phyloP scores from a whole-genome alignment of 306 rosid species.

The Malus asiatica region DNA sequence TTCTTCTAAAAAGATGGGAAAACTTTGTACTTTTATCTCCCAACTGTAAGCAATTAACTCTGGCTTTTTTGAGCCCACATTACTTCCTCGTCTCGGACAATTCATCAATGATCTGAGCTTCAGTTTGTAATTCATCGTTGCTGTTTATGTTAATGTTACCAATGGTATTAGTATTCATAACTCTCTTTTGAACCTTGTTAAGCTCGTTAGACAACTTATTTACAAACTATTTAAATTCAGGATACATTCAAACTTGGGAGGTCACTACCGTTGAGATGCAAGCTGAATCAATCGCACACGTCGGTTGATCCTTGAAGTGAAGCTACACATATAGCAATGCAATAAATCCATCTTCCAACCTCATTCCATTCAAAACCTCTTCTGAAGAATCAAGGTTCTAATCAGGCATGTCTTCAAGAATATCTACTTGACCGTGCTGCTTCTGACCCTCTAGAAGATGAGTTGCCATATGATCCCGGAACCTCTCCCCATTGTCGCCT shows the following conservation, averaged over 20 bases:
- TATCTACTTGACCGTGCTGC: slow-evolving; percentile 44
- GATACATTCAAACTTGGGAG: background rate
- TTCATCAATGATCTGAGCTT: too few relatives aligned
- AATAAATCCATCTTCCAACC: slow-evolving; percentile 13
- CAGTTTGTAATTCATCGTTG: too few relatives aligned
- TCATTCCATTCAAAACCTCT: background rate
- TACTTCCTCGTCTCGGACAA: too few relatives aligned
- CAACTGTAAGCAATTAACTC: too few relatives aligned
- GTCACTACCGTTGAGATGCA: background rate
- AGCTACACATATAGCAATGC: slow-evolving; percentile 17
- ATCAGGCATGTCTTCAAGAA: slow-evolving; percentile 20
- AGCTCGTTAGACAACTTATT: too few relatives aligned
- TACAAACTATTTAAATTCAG: too few relatives aligned
- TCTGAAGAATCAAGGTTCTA: slow-evolving; percentile 21
- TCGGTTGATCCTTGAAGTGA: background rate
- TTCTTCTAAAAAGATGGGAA: too few relatives aligned
- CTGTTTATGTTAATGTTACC: too few relatives aligned
- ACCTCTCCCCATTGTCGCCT: slow-evolving; percentile 68
- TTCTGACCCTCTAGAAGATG: slow-evolving; percentile 48
- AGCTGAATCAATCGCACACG: background rate
- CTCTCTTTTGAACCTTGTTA: too few relatives aligned
- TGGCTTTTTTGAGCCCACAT: too few relatives aligned
- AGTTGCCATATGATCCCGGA: slow-evolving; percentile 48
- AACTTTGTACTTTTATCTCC: too few relatives aligned
- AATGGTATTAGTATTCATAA: too few relatives aligned